phyloP scores from a whole-genome alignment of 352 stramenopile species.

The Phytophthora boehmeriae region DNA sequence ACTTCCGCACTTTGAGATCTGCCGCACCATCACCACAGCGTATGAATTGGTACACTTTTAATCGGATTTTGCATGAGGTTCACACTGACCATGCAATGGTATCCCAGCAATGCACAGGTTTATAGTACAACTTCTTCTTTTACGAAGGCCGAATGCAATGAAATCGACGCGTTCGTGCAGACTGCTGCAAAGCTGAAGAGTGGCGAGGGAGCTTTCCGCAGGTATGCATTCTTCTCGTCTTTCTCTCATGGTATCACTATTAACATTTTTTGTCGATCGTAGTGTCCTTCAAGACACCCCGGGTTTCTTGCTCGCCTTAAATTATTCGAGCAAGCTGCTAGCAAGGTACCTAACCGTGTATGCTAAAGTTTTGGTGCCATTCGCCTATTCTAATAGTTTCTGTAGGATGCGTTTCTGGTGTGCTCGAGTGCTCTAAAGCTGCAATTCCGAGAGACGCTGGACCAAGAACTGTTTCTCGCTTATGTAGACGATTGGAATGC shows the following conservation, averaged over 20 bases:
- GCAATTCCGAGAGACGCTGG: conserved; percentile 55
- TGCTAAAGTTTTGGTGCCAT: neutral
- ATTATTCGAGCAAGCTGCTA: conserved; percentile 62
- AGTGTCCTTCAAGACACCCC: conserved; percentile 40
- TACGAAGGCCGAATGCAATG: conserved; percentile 22
- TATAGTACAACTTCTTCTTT: conserved; percentile 24
- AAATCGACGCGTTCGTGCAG: conserved; percentile 45
- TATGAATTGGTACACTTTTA: conserved; percentile 16
- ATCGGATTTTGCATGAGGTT: neutral
- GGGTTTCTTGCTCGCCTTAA: conserved; percentile 40
- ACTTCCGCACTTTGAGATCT: conserved; percentile 58
- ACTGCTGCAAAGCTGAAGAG: conserved; percentile 37
- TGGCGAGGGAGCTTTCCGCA: conserved; percentile 26
- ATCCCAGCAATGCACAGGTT: conserved; percentile 50
- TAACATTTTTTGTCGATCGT: neutral
- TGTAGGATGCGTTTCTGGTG: conserved; percentile 62
- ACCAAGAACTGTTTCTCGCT: conserved; percentile 64
- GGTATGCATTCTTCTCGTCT: conserved; percentile 14
- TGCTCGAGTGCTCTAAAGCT: conserved; percentile 62
- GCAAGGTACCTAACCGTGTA: conserved; percentile 25
- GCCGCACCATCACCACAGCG: conserved; percentile 59
- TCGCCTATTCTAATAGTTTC: neutral
- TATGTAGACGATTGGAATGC: conserved; percentile 56
- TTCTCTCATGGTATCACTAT: neutral
- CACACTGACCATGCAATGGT: neutral